Percentiles rank a stretch among this genome's conserved stretches.
phyloP scores from a whole-genome alignment of 495 filamentous ascomycete genomes.

The Xanthoparmelia taractica region DNA sequence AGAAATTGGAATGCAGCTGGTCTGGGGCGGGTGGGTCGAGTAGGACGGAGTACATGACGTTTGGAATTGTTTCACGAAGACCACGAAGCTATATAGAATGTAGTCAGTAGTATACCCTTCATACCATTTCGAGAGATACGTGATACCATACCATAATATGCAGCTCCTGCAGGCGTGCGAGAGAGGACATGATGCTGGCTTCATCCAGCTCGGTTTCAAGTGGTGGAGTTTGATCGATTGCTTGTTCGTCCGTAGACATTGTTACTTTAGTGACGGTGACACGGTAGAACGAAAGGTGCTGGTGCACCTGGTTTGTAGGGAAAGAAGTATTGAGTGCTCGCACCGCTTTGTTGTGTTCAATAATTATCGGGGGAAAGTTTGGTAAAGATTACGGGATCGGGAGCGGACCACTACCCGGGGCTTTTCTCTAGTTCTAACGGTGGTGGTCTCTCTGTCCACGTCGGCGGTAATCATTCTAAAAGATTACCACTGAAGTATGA shows the following conservation, averaged over 20 bases:
- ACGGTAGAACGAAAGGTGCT: neutral
- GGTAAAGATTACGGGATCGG: too few relatives aligned
- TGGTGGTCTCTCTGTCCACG: too few relatives aligned
- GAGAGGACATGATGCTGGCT: constrained; percentile 17
- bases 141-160: constrained; percentile 21
- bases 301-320: neutral
- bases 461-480: too few relatives aligned
- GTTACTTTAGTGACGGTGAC: neutral
- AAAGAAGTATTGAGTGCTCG: neutral
- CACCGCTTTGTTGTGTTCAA: neutral
- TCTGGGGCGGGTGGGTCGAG: constrained; percentile 20
- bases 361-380: neutral
- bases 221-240: neutral
- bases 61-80: constrained; percentile 24
- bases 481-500: too few relatives aligned
- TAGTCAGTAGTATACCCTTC: neutral
- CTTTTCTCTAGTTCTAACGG: too few relatives aligned
- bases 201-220: constrained; percentile 18
- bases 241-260: constrained; percentile 8
- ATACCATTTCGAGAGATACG: neutral
- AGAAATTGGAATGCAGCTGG: constrained; percentile 23
- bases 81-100: constrained; percentile 17
- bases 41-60: constrained; percentile 24
- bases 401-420: too few relatives aligned
- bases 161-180: constrained; percentile 21